Evolutionary conservation across 2,329 filamentous ascomycete species (phyloP).

Genomic region (Colletotrichum coccodes): DNA sequence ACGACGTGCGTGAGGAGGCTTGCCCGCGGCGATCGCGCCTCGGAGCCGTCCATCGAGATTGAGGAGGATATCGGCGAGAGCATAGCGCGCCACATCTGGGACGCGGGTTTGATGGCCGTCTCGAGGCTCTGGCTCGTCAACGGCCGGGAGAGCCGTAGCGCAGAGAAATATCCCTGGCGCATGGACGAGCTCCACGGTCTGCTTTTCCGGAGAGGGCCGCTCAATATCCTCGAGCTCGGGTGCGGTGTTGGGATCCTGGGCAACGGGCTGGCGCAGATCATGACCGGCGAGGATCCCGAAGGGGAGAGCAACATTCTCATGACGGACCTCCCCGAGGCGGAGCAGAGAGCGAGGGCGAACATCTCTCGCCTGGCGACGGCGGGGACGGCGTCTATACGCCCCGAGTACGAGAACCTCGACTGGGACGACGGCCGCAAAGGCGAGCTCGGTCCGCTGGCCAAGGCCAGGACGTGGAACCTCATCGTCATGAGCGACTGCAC

Average conservation of each 20-base stretch:
- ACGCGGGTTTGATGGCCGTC: slow-evolving; percentile 61
- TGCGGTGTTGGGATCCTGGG: slow-evolving; percentile 67
- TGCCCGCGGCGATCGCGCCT: slow-evolving; percentile 37
- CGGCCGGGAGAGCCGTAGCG: slow-evolving; percentile 20
- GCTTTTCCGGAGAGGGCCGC: slow-evolving; percentile 37
- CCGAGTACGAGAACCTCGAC: slow-evolving; percentile 65
- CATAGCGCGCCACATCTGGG: slow-evolving; percentile 70
- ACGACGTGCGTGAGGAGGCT: slow-evolving; percentile 45
- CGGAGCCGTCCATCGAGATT: slow-evolving; percentile 49
- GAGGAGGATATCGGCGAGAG: slow-evolving; percentile 69
- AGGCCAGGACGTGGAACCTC: slow-evolving; percentile 59
- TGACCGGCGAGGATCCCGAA: slow-evolving; percentile 35
- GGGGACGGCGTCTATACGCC: not conserved
- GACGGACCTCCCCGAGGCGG: slow-evolving; percentile 66
- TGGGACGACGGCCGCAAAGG: slow-evolving; percentile 63
- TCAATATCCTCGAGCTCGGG: slow-evolving; percentile 65
- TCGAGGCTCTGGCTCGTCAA: slow-evolving; percentile 41
- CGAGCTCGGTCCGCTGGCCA: slow-evolving; percentile 51
- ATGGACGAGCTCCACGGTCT: slow-evolving; percentile 35
- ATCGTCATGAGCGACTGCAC: slow-evolving; percentile 69
- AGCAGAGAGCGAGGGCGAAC: slow-evolving; percentile 59
- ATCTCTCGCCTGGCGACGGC: slow-evolving; percentile 44
- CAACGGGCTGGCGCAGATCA: slow-evolving; percentile 54
- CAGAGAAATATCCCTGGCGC: not conserved
- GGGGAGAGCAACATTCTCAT: slow-evolving; percentile 53